A percentile compares a stretch with the other conserved stretches of the same genome.
These are phyloP conservation scores for Nannochloris sp. DNA, from an alignment of 139 green algal species.

Conservation along the genomic window DNA sequence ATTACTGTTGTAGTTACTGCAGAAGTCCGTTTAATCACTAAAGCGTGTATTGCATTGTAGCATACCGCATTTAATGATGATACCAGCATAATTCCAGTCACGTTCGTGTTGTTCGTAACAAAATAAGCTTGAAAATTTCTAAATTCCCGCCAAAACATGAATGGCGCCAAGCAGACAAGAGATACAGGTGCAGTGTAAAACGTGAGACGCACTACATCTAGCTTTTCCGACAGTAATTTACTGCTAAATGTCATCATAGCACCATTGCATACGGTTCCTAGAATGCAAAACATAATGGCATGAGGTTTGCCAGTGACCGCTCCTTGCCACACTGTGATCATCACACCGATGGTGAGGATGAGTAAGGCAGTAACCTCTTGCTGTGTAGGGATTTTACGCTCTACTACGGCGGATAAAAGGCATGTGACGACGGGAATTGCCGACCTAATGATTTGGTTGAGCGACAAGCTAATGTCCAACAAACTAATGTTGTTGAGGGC, in stretches of 20 bases:
- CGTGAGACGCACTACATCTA: slow-evolving; percentile 63
- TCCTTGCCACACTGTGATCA: slow-evolving; percentile 48
- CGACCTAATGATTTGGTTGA: slow-evolving; percentile 60
- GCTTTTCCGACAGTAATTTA: slow-evolving; percentile 47
- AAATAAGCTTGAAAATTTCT: slow-evolving; percentile 16
- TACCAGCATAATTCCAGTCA: neutral
- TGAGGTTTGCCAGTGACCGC: slow-evolving; percentile 18
- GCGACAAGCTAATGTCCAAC: slow-evolving; percentile 38
- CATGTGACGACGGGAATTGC: slow-evolving; percentile 49
- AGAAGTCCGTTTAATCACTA: slow-evolving; percentile 47
- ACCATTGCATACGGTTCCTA: slow-evolving; percentile 41
- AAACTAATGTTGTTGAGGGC: slow-evolving; percentile 51
- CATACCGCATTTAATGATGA: neutral
- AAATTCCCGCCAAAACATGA: slow-evolving; percentile 40
- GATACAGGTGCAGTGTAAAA: slow-evolving; percentile 74
- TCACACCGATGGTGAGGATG: slow-evolving; percentile 44
- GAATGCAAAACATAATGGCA: slow-evolving; percentile 39
- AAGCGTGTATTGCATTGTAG: slow-evolving; percentile 36
- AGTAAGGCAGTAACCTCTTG: slow-evolving; percentile 34
- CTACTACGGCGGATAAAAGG: slow-evolving; percentile 39
- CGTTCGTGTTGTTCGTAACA: neutral
- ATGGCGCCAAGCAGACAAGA: slow-evolving; percentile 39
- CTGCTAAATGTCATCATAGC: slow-evolving; percentile 51
- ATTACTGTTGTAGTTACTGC: slow-evolving; percentile 57
- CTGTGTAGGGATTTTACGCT: slow-evolving; percentile 29